Percentiles rank a stretch among this genome's conserved stretches.
phyloP scores from a whole-genome alignment of 1,284 basidiomycete species.

The Taiwanofungus camphoratus region DNA sequence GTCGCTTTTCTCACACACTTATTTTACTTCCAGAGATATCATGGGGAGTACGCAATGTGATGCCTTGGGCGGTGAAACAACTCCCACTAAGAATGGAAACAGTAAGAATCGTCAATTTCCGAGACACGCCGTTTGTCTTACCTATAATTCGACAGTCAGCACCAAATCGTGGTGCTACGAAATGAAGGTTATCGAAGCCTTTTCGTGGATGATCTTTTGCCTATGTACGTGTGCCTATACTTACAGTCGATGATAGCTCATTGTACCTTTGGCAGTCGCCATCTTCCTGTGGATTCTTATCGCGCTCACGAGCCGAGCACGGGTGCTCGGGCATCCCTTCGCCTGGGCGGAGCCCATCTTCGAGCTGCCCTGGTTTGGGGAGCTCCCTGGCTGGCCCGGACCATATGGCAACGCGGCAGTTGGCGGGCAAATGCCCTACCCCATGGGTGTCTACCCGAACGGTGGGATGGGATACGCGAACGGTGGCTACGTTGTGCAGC shows the following conservation, averaged over 20 bases:
- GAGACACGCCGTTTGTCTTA: neutral
- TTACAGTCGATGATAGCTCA: constrained; percentile 25
- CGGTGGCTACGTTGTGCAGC: constrained; percentile 35
- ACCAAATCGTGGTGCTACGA: constrained; percentile 60
- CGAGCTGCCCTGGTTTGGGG: constrained; percentile 48
- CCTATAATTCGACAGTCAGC: constrained; percentile 39
- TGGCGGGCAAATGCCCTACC: constrained; percentile 16
- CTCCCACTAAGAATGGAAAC: constrained; percentile 46
- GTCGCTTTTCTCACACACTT: constrained; percentile 1
- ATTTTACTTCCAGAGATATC: constrained; percentile 46
- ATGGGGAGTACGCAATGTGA: constrained; percentile 65
- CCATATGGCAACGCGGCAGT: constrained; percentile 10
- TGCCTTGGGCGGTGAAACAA: constrained; percentile 37
- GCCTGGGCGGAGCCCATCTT: constrained; percentile 46
- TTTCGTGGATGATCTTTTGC: constrained; percentile 70
- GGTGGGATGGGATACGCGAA: constrained; percentile 16
- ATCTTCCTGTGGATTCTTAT: constrained; percentile 40
- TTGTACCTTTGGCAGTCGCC: constrained; percentile 29
- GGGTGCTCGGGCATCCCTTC: constrained; percentile 36
- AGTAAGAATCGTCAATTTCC: constrained; percentile 36
- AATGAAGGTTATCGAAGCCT: constrained; percentile 71
- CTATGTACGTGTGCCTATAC: constrained; percentile 41
- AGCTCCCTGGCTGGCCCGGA: constrained; percentile 37
- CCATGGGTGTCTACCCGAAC: constrained; percentile 23
- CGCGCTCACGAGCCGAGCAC: constrained; percentile 37